These are phyloP conservation scores for Trichoderma koningii DNA, from an alignment of 2,329 filamentous ascomycete species.

Conservation along the genomic window DNA sequence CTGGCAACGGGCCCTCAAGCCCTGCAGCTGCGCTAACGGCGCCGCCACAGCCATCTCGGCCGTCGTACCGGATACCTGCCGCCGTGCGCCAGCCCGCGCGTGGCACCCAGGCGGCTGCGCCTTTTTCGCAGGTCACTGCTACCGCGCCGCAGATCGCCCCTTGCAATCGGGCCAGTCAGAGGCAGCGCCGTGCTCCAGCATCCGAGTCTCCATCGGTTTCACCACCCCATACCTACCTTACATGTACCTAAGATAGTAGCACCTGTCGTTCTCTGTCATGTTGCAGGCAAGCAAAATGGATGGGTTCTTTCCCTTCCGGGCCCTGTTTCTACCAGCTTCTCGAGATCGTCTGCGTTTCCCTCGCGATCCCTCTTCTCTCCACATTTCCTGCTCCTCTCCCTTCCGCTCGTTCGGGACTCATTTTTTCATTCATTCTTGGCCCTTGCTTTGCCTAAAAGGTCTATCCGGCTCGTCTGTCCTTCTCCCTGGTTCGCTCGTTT, in stretches of 20 bases:
- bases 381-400: slow-evolving; percentile 16
- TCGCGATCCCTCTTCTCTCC: slow-evolving; percentile 18
- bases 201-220: neutral
- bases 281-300: neutral
- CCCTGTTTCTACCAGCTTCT: slow-evolving; percentile 12
- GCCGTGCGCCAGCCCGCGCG: neutral
- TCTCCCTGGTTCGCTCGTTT: slow-evolving; percentile 28
- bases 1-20: neutral
- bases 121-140: neutral
- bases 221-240: neutral
- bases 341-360: slow-evolving; percentile 16
- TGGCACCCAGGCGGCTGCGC: neutral
- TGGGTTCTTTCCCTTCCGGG: slow-evolving; percentile 17
- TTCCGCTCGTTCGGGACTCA: slow-evolving; percentile 17
- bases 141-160: slow-evolving; percentile 10
- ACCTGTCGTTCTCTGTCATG: neutral
- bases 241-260: neutral
- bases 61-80: neutral
- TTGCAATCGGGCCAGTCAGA: slow-evolving; percentile 24
- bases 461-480: slow-evolving; percentile 25
- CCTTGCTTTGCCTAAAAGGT: neutral
- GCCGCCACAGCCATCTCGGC: slow-evolving; percentile 5
- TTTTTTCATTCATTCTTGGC: neutral
- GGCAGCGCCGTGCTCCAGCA: neutral
- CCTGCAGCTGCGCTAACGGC: neutral